Conservation (phyloP, 306 rosid species). For the Ammopiptanthus mongolicus region DNA sequence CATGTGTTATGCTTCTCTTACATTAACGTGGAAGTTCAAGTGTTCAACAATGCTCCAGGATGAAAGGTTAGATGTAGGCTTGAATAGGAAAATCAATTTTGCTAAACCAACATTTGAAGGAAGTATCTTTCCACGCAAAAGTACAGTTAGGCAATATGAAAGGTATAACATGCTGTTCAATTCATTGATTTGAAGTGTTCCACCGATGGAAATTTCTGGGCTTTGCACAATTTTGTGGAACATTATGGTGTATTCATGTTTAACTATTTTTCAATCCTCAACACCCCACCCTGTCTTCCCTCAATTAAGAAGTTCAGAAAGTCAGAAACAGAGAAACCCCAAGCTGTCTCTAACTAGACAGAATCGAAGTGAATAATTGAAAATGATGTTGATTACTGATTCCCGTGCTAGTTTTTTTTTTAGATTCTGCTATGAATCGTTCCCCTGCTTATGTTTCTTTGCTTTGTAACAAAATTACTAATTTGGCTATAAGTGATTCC, state of each 20-base stretch:
- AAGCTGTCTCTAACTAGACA: not conserved
- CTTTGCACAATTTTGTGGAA: not conserved
- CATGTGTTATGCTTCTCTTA: not conserved
- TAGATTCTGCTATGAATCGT: not conserved
- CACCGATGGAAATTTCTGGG: not conserved
- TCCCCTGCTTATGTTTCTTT: not conserved
- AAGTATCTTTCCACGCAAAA: slow-evolving; percentile 1
- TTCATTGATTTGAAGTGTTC: slow-evolving; percentile 14
- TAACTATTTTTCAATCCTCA: slow-evolving; percentile 1
- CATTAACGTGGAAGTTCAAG: slow-evolving; percentile 11
- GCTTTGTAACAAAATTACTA: not conserved
- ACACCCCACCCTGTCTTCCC: not conserved
- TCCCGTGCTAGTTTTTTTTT: not conserved
- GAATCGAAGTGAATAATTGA: not conserved
- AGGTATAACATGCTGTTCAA: slow-evolving; percentile 14
- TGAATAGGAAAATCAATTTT: slow-evolving; percentile 22
- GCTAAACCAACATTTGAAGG: slow-evolving; percentile 6
- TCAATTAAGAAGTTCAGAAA: not conserved
- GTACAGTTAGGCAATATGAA: slow-evolving; percentile 4
- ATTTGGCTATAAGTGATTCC: not conserved
- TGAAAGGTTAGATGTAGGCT: slow-evolving; percentile 16
- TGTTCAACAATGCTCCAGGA: not conserved
- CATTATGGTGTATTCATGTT: not conserved
- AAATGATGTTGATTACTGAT: not conserved
- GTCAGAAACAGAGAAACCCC: not conserved